Evolutionary conservation across 352 stramenopile species (phyloP).

Genomic region (Nothophytophthora sp.): DNA sequence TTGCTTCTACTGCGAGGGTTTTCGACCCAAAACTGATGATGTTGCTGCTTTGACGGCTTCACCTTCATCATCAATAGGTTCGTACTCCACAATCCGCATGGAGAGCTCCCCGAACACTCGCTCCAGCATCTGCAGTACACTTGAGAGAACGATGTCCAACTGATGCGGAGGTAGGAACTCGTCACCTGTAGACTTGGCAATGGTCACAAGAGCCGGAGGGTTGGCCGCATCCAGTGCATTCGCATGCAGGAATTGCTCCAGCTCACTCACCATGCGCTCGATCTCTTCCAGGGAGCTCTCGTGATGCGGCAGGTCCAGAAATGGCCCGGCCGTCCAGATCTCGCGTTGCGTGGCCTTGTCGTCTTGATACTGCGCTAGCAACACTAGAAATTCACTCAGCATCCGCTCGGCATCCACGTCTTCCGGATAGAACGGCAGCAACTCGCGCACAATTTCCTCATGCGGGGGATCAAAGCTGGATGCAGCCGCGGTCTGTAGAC

Average conservation of each 20-base stretch:
- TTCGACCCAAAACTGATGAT: background rate
- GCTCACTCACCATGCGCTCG: slow-evolving; percentile 30
- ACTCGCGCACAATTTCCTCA: slow-evolving; percentile 9
- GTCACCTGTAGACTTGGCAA: slow-evolving; percentile 80
- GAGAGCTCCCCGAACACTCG: slow-evolving; percentile 29
- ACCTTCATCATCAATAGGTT: slow-evolving; percentile 17
- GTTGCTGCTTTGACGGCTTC: slow-evolving; percentile 6
- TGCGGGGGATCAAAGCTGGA: too few relatives aligned
- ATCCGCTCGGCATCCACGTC: slow-evolving; percentile 11
- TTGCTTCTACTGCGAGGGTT: background rate
- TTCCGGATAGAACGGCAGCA: slow-evolving; percentile 33
- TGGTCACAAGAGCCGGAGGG: slow-evolving; percentile 73
- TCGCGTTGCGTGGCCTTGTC: slow-evolving; percentile 23
- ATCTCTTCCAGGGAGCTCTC: slow-evolving; percentile 62
- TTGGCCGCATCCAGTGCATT: slow-evolving; percentile 16
- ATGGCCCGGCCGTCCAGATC: slow-evolving; percentile 52
- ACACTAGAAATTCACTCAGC: slow-evolving; percentile 19
- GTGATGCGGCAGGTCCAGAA: slow-evolving; percentile 72
- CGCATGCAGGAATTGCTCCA: slow-evolving; percentile 34
- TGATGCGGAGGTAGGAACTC: slow-evolving; percentile 73
- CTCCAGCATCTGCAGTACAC: slow-evolving; percentile 52
- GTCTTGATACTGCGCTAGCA: slow-evolving; percentile 20
- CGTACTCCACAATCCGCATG: slow-evolving; percentile 58
- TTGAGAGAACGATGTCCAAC: slow-evolving; percentile 41
- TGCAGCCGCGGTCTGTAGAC: slow-evolving; percentile 22